These are phyloP conservation scores for Diatrype stigma DNA, from an alignment of 2,329 filamentous ascomycete species.

Conservation along the genomic window DNA sequence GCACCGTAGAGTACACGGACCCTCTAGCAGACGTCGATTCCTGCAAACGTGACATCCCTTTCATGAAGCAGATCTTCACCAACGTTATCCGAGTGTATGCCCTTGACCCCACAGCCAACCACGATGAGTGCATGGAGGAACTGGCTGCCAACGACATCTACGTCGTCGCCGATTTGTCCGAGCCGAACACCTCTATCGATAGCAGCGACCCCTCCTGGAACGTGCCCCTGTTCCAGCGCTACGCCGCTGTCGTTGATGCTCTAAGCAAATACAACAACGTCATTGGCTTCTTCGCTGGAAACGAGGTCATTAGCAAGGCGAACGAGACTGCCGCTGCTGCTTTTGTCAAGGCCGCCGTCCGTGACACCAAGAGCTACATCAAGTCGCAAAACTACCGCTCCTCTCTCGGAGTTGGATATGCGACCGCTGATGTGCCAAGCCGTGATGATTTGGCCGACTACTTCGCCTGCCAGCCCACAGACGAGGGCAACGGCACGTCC, in stretches of 20 bases:
- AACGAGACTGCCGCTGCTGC: slow-evolving; percentile 89
- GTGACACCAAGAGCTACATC: slow-evolving; percentile 95
- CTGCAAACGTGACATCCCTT: slow-evolving; percentile 83
- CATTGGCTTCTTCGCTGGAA: slow-evolving; percentile 96
- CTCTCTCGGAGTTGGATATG: slow-evolving; percentile 85
- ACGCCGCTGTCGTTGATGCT: slow-evolving; percentile 77
- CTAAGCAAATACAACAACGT: slow-evolving; percentile 83
- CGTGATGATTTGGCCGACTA: slow-evolving; percentile 80
- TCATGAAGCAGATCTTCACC: slow-evolving; percentile 72
- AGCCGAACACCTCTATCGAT: slow-evolving; percentile 81
- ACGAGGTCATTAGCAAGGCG: slow-evolving; percentile 86
- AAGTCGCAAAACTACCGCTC: slow-evolving; percentile 67
- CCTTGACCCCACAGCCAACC: slow-evolving; percentile 74
- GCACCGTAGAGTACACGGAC: slow-evolving; percentile 64
- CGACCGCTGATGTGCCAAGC: slow-evolving; percentile 84
- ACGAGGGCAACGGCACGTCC: slow-evolving; percentile 36
- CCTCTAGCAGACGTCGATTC: slow-evolving; percentile 67
- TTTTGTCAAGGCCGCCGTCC: slow-evolving; percentile 95
- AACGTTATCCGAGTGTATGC: slow-evolving; percentile 96
- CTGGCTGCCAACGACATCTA: slow-evolving; percentile 88
- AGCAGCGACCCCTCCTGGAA: slow-evolving; percentile 77
- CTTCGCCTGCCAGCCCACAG: slow-evolving; percentile 80
- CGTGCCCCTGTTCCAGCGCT: slow-evolving; percentile 71
- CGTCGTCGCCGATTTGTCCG: slow-evolving; percentile 83
- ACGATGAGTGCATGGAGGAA: slow-evolving; percentile 78